These are phyloP conservation scores for Colletotrichum trifolii DNA, from an alignment of 2,329 filamentous ascomycete species.

Conservation along the genomic window DNA sequence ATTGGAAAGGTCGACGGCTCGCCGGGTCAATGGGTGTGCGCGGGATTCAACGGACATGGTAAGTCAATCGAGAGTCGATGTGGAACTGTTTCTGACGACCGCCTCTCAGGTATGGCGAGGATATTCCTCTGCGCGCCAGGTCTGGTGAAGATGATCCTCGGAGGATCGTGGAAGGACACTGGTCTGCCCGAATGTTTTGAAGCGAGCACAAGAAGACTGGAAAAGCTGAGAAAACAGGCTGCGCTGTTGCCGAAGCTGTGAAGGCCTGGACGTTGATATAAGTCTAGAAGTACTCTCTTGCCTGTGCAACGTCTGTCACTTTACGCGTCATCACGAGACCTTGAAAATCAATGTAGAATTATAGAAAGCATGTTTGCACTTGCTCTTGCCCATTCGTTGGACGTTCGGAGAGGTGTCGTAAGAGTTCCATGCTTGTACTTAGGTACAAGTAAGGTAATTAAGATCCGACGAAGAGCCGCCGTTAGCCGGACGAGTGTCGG, in stretches of 20 bases:
- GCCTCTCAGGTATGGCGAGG: conserved; percentile 48
- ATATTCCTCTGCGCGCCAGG: conserved; percentile 60
- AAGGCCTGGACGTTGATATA: neutral
- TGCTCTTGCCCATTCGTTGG: no score
- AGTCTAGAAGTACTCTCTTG: neutral
- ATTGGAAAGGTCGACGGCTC: conserved; percentile 53
- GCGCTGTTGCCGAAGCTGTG: neutral
- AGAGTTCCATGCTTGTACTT: neutral
- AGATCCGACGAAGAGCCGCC: neutral
- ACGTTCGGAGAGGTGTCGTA: neutral
- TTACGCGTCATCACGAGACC: no score
- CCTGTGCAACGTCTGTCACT: no score
- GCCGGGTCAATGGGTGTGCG: conserved; percentile 59
- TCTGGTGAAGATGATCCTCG: conserved; percentile 53
- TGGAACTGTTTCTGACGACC: neutral
- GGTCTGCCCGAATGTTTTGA: conserved; percentile 41
- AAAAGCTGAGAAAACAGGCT: neutral
- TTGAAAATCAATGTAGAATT: no score
- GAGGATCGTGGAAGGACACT: conserved; percentile 50
- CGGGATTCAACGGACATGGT: conserved; percentile 54
- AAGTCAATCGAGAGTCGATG: neutral
- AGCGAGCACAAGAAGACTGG: conserved; percentile 6
- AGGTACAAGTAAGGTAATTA: neutral
- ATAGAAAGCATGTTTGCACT: no score
- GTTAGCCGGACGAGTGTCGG: neutral